These are phyloP conservation scores for Candida corydali DNA, from an alignment of 805 yeast genomes.

Conservation along the genomic window DNA sequence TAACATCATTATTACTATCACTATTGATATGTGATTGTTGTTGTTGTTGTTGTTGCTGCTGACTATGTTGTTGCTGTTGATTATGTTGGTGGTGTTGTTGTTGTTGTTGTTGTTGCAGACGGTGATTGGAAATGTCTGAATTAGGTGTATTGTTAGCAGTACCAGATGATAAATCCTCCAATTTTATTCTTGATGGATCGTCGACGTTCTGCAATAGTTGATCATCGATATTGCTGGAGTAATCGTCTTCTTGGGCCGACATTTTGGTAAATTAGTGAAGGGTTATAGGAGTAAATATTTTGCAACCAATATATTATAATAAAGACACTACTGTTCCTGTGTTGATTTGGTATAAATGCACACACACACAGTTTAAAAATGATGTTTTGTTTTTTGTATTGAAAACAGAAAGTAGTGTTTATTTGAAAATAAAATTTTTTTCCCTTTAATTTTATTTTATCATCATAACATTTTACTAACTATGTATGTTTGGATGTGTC, in stretches of 20 bases:
- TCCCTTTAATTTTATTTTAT: background rate
- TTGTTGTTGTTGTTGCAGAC: too few species aligned
- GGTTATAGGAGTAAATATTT: background rate
- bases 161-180: conserved; percentile 19
- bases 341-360: conserved; percentile 3
- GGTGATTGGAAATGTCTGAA: too few species aligned
- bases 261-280: background rate
- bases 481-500: too few species aligned
- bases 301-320: conserved; percentile 2
- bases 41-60: too few species aligned
- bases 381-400: too few species aligned
- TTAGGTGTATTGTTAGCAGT: conserved; percentile 4
- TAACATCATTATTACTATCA: conserved; percentile 3
- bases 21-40: too few species aligned
- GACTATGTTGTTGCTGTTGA: too few species aligned
- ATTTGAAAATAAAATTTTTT: background rate
- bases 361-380: conserved; percentile 1
- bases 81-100: too few species aligned
- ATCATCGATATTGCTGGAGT: conserved; percentile 37
- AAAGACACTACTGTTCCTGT: conserved; percentile 2
- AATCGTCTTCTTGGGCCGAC: conserved; percentile 17
- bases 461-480: too few species aligned
- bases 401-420: conserved; percentile 1
- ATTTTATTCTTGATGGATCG: conserved; percentile 24
- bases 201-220: conserved; percentile 38